phyloP scores from a whole-genome alignment of 2,329 filamentous ascomycete species.

The Hypoxylon sp. region DNA sequence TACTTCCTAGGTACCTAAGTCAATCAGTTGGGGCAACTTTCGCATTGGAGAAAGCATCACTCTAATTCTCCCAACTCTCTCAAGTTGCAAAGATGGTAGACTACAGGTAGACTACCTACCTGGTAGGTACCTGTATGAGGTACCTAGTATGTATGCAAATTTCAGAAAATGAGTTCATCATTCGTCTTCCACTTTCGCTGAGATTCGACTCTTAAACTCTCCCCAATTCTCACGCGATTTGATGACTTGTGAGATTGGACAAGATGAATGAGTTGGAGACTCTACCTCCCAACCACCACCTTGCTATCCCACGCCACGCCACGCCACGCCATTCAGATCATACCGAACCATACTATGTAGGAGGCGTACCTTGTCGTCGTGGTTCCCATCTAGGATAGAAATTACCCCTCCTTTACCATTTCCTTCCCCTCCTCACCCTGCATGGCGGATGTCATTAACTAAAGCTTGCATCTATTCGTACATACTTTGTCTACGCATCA shows the following conservation, averaged over 20 bases:
- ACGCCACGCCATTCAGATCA: constrained; percentile 30
- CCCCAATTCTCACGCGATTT: too few relatives aligned
- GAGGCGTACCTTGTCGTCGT: constrained; percentile 25
- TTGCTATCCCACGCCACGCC: constrained; percentile 20
- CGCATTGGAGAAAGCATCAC: too few relatives aligned
- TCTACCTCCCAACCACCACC: not conserved
- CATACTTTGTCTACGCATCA: constrained; percentile 2
- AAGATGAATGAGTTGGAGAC: not conserved
- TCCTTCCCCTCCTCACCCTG: constrained; percentile 13
- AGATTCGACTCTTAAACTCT: too few relatives aligned
- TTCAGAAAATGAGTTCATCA: too few relatives aligned
- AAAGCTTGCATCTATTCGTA: constrained; percentile 18
- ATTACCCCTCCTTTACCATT: constrained; percentile 35
- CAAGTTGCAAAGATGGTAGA: too few relatives aligned
- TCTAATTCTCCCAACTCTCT: too few relatives aligned
- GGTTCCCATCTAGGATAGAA: constrained; percentile 21
- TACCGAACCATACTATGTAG: constrained; percentile 28
- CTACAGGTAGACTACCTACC: too few relatives aligned
- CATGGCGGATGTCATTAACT: not conserved
- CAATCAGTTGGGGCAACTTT: too few relatives aligned
- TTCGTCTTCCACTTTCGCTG: too few relatives aligned
- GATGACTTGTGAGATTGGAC: not conserved
- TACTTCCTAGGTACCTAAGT: too few relatives aligned
- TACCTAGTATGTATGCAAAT: too few relatives aligned
- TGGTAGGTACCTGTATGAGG: too few relatives aligned